Evolutionary conservation across 306 rosid genomes (phyloP), one percentile per base, ranked within the genome.

Genomic region (Morella rubra): DNA sequence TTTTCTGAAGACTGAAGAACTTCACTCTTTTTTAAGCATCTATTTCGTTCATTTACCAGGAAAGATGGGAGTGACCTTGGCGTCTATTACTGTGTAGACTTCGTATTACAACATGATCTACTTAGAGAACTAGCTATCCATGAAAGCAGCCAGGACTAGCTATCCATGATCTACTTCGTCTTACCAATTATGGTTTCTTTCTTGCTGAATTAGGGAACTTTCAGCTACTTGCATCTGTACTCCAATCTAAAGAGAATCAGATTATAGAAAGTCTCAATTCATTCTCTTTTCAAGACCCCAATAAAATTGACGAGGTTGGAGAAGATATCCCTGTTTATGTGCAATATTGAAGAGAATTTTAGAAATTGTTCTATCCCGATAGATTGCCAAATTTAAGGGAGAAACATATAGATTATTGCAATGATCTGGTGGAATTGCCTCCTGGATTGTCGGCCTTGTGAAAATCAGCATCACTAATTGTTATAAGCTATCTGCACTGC

Each of bases 381-480:
- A 52, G 79, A 52, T 68, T 89, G 16, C 94, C 94, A 62, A 87
- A 78, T 44, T 76, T 93, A 56, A 71, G 37, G 66, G 96, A 89
- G 74, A 56, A 90, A 68, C 81, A 81, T 73, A 66, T 93, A 6
- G 93, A 93, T 73, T 87, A 85, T 67, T 90, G 94, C 71, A 79
- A 7, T 3, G 83, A 80, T 72, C 44, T 89, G 85, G 82, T 53
- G 69, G 83, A 83, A 83, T 47, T 90, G 46, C 93, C 94, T 12
- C 15, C 0, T 3, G 84, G 75, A 80, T 84, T 41, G 32, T 41
- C 8, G 60, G 1, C 46, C 49, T 93, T 44, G 78, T 72, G 89
- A 89, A 74, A 76, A 83, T 93, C 4, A 85, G 85, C 22, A 76
- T 91, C 11, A 84, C 96, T 6, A 86, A 86, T 70, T 93, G 91